Evolutionary conservation across 768 basidiomycete genomes (phyloP), one percentile per base, ranked within the genome.

Genomic region (Calocybe gangraenosa): DNA sequence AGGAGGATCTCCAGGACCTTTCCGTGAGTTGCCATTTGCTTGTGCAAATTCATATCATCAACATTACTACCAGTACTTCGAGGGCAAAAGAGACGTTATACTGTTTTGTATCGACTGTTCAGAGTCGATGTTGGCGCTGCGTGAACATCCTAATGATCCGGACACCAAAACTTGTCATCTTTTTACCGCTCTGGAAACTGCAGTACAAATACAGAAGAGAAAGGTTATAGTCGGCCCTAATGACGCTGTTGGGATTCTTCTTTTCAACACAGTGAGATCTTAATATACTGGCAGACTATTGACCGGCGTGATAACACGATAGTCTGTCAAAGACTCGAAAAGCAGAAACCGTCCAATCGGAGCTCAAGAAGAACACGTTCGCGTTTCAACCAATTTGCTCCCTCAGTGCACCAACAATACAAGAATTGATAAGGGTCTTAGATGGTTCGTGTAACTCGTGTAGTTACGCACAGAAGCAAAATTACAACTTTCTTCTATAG

Each of bases 51-150:
- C 19, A 21, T 32, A 11, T 41, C 11, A 28, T 28, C 31, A 15
- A 37, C 41, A 20, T 40, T 31, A 19, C 37, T 42, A 28, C 36
- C 39, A 88, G 87, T 73, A 73, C 47, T 76, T 79, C 50, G 87
- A 90, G 50, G 79, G 80, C 41, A 82, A 84, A 52, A 78, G 79
- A 49, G 92, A 97, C 56, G 88, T 92, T 23, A 85, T 95, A 37
- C 66, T 98, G n/a, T 96, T 97, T 68, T 89, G 87, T 62, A 91
- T 99, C 47, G 94, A 99, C 64, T 92, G 90, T 50, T 95, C 94
- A 0, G 71, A 78, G 43, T 89, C 91, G 9, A 97, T 98, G 95
- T 82, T 87, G 19, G 71, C 70, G 30, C 76, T 84, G 34, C 72
- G 71, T 39, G 83, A 86, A 19, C 80, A 84, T 55, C 77, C 79